Percentiles rank a stretch among this genome's conserved stretches.
Evolutionary conservation across 805 yeast species (phyloP).

Genomic region (Wilhelminamyces savonicus): DNA sequence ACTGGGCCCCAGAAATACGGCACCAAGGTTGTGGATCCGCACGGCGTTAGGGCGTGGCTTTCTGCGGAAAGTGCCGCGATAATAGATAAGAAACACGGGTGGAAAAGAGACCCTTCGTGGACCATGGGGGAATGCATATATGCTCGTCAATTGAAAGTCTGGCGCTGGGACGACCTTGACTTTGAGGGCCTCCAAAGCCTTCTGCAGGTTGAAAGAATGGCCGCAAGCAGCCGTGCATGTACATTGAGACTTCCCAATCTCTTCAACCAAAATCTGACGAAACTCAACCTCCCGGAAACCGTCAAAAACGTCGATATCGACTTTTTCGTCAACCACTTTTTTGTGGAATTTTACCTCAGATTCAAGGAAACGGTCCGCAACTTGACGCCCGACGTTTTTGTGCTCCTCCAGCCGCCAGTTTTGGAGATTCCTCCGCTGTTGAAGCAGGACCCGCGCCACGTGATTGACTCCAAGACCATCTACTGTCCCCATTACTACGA

Average conservation of each 20-base stretch:
- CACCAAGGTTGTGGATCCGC: conserved; percentile 52
- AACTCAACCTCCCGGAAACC: conserved; percentile 25
- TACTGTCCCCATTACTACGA: conserved; percentile 91
- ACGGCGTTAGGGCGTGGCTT: conserved; percentile 68
- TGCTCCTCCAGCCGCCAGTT: conserved; percentile 78
- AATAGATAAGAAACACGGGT: conserved; percentile 63
- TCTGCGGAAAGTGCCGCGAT: conserved; percentile 30
- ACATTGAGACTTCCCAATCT: conserved; percentile 22
- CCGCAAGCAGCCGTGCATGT: conserved; percentile 12
- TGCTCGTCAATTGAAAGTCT: conserved; percentile 74
- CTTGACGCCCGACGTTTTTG: conserved; percentile 38
- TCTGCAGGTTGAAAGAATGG: conserved; percentile 25
- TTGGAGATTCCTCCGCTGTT: conserved; percentile 69
- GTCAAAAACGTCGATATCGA: conserved; percentile 35
- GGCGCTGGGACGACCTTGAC: conserved; percentile 43
- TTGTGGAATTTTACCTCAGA: conserved; percentile 52
- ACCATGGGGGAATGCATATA: conserved; percentile 68
- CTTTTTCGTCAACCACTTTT: conserved; percentile 58
- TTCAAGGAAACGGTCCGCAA: conserved; percentile 46
- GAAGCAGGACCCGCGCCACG: conserved; percentile 36
- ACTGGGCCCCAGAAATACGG: conserved; percentile 74
- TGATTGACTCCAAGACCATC: conserved; percentile 60
- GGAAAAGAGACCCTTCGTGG: conserved; percentile 64
- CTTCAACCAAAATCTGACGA: conserved; percentile 22
- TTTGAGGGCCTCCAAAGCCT: conserved; percentile 10